Conservation (phyloP, 2,329 filamentous ascomycete genomes). For the Cercospora brassicicola region DNA sequence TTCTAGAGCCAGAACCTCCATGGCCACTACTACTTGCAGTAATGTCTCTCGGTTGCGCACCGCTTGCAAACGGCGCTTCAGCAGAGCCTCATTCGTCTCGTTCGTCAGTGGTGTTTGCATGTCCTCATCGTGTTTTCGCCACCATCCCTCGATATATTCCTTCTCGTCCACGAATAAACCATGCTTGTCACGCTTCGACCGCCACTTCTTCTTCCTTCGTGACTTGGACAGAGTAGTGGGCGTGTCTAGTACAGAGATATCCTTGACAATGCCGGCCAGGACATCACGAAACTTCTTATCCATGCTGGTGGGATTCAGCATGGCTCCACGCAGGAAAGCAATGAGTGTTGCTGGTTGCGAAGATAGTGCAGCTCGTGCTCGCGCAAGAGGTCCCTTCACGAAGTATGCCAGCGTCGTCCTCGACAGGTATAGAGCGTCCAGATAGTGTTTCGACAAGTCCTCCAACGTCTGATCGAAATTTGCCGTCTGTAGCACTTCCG, state of each 20-base stretch:
- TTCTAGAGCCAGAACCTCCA: constrained; percentile 75
- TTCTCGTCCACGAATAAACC: constrained; percentile 69
- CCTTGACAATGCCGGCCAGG: constrained; percentile 64
- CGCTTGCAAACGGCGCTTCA: constrained; percentile 63
- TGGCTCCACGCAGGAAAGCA: constrained; percentile 59
- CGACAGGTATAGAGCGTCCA: constrained; percentile 50
- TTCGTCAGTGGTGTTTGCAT: constrained; percentile 35
- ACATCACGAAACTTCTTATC: constrained; percentile 80
- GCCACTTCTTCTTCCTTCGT: constrained; percentile 60
- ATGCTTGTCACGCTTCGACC: constrained; percentile 63
- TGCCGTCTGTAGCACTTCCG: neutral
- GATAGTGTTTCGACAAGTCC: constrained; percentile 40
- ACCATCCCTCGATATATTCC: constrained; percentile 67
- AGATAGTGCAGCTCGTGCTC: constrained; percentile 70
- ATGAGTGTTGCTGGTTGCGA: constrained; percentile 64
- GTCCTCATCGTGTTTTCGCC: constrained; percentile 58
- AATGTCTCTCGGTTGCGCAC: constrained; percentile 75
- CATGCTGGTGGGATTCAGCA: constrained; percentile 54
- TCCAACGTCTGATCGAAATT: constrained; percentile 28
- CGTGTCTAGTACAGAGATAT: constrained; percentile 39
- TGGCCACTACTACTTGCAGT: constrained; percentile 74
- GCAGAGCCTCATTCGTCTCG: constrained; percentile 49
- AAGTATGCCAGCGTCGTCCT: constrained; percentile 80
- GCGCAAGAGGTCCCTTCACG: constrained; percentile 75
- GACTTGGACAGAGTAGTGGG: constrained; percentile 33